Conservation (phyloP, 495 filamentous ascomycete genomes). For the Massariosphaeria phaeospora region DNA sequence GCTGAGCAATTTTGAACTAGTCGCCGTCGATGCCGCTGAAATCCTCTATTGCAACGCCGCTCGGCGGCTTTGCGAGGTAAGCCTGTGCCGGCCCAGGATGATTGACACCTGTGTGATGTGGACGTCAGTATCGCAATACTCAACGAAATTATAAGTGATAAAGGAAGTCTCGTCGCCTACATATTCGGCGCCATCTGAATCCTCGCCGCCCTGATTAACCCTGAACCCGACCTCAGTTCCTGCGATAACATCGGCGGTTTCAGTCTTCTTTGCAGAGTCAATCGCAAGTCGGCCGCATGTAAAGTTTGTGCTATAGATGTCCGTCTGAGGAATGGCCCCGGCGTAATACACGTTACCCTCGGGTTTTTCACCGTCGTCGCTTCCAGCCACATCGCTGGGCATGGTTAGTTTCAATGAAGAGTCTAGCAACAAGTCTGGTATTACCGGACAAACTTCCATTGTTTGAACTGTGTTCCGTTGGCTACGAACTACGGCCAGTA, state of each 20-base stretch:
- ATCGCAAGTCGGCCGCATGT: slow-evolving; percentile 2
- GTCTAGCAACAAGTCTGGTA: too few relatives aligned
- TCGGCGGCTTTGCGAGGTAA: background rate
- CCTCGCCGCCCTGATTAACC: background rate
- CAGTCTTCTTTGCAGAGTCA: background rate
- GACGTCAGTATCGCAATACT: background rate
- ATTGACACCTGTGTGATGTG: background rate
- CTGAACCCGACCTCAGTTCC: slow-evolving; percentile 8
- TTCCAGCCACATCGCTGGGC: too few relatives aligned
- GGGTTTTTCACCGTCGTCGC: too few relatives aligned
- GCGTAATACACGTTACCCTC: too few relatives aligned
- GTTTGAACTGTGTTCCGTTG: too few relatives aligned
- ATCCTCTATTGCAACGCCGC: background rate
- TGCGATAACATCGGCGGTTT: slow-evolving; percentile 5
- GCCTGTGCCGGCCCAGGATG: background rate
- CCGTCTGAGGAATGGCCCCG: too few relatives aligned
- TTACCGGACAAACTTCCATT: too few relatives aligned
- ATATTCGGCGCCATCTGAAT: background rate
- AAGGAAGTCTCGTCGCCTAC: too few relatives aligned
- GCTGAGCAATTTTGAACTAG: slow-evolving; percentile 9
- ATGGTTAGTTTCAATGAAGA: too few relatives aligned
- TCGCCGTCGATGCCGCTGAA: background rate
- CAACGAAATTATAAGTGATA: background rate
- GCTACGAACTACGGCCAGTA: too few relatives aligned
- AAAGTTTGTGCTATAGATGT: slow-evolving; percentile 1